phyloP scores from a whole-genome alignment of 1,284 basidiomycete species.

The Pterulicium gracile region DNA sequence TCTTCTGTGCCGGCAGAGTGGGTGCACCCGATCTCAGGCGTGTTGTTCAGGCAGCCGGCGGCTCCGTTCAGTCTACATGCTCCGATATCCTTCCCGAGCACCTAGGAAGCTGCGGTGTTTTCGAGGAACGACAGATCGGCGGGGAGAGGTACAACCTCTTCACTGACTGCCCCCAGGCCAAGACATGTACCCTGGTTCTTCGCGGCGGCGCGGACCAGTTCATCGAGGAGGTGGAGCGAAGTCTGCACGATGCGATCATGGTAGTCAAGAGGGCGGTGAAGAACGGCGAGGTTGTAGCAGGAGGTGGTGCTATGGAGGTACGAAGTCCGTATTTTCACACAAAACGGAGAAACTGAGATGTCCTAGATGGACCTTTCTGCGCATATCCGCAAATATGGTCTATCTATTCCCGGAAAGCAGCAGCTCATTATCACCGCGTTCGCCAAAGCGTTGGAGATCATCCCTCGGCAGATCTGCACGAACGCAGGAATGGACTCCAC shows the following conservation, averaged over 20 bases:
- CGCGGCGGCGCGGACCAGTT: constrained; percentile 98
- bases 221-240: constrained; percentile 96
- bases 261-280: constrained; percentile 96
- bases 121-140: constrained; percentile 95
- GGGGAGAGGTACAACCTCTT: constrained; percentile 98
- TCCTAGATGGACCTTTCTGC: constrained; percentile 92
- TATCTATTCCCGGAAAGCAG: constrained; percentile 92
- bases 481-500: constrained; percentile 98
- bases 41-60: constrained; percentile 94
- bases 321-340: constrained; percentile 13
- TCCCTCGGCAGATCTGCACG: constrained; percentile 97
- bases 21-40: constrained; percentile 85
- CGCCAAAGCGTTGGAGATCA: constrained; percentile 94
- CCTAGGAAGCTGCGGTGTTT: constrained; percentile 84
- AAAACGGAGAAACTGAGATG: constrained; percentile 6
- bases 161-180: constrained; percentile 88
- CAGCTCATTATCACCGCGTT: constrained; percentile 95
- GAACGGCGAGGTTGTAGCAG: constrained; percentile 94
- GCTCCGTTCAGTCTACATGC: constrained; percentile 90
- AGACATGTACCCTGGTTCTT: constrained; percentile 94
- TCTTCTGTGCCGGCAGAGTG: constrained; percentile 98
- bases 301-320: constrained; percentile 95
- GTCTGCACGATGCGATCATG: constrained; percentile 98
- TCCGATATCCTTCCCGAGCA: constrained; percentile 88
- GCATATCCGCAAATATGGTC: constrained; percentile 81